Evolutionary conservation across 2,329 filamentous ascomycete genomes (phyloP).

Genomic region (Rutstroemia sp.): DNA sequence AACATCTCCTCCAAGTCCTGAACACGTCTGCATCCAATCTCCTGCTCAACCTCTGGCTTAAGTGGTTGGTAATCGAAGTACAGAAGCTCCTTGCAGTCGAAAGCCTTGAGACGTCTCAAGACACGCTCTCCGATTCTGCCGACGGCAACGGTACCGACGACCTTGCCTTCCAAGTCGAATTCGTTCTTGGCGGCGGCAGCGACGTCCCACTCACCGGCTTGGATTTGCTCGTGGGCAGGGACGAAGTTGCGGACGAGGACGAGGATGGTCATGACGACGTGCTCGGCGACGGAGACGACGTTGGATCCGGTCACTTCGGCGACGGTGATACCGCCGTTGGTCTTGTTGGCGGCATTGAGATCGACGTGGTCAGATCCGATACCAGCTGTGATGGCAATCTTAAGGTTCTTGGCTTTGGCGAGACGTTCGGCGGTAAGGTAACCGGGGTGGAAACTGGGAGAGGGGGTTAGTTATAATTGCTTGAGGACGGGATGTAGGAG

Average conservation of each 20-base stretch:
- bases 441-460: constrained; percentile 82
- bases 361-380: constrained; percentile 99
- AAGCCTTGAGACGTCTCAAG: constrained; percentile 87
- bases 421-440: constrained; percentile 96
- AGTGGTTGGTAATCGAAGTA: constrained; percentile 99
- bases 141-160: constrained; percentile 94
- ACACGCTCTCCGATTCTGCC: constrained; percentile 98
- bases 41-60: constrained; percentile 74
- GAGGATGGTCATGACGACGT: constrained; percentile 99
- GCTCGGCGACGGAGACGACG: constrained; percentile 96
- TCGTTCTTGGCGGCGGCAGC: constrained; percentile 96
- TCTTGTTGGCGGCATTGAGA: constrained; percentile 85
- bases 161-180: constrained; percentile 95
- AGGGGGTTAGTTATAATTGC: background rate
- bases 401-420: constrained; percentile 97
- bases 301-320: constrained; percentile 98
- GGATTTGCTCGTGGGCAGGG: constrained; percentile 90
- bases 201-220: constrained; percentile 87
- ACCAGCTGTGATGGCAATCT: constrained; percentile 93
- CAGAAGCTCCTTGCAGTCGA: constrained; percentile 98
- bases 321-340: constrained; percentile 94
- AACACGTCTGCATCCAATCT: constrained; percentile 91
- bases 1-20: constrained; percentile 89
- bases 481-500: background rate
- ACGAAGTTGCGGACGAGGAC: constrained; percentile 96